Percentiles rank a stretch among this genome's conserved stretches.
Evolutionary conservation across 1,139 yeast species (phyloP).

Genomic region (Williopsis jadinii): DNA sequence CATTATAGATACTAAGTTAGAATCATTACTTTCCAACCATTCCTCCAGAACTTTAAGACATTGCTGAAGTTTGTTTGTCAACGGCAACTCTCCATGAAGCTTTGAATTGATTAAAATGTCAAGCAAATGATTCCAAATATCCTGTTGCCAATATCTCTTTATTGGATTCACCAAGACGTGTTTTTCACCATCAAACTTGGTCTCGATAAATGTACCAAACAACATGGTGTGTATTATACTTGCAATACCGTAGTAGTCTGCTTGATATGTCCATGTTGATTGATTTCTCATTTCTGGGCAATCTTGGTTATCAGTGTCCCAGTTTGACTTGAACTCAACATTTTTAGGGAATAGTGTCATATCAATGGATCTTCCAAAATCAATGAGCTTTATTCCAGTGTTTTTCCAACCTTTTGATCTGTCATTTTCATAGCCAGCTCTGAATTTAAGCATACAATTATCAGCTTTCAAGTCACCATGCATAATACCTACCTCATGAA

Average conservation of each 20-base stretch:
- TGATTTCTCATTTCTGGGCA: constrained; percentile 66
- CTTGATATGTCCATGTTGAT: constrained; percentile 70
- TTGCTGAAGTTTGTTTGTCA: constrained; percentile 31
- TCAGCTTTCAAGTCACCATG: constrained; percentile 89
- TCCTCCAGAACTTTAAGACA: constrained; percentile 38
- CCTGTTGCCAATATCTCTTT: constrained; percentile 74
- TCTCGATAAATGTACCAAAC: constrained; percentile 57
- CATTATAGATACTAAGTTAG: constrained; percentile 7
- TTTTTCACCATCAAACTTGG: constrained; percentile 20
- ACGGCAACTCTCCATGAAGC: constrained; percentile 30
- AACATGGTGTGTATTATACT: constrained; percentile 66
- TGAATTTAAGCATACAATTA: constrained; percentile 70
- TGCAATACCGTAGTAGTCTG: constrained; percentile 84
- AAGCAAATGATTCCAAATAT: constrained; percentile 67
- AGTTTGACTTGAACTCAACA: constrained; percentile 50
- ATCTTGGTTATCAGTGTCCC: constrained; percentile 67
- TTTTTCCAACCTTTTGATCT: constrained; percentile 36
- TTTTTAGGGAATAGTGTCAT: constrained; percentile 45
- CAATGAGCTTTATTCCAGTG: constrained; percentile 63
- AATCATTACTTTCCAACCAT: constrained; percentile 20
- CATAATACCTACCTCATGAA: constrained; percentile 61
- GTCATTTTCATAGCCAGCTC: constrained; percentile 21
- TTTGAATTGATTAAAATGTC: constrained; percentile 57
- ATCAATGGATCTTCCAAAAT: constrained; percentile 82
- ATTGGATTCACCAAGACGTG: constrained; percentile 38